Evolutionary conservation across 139 green algal species (phyloP).

Genomic region (Eudorina sp.): DNA sequence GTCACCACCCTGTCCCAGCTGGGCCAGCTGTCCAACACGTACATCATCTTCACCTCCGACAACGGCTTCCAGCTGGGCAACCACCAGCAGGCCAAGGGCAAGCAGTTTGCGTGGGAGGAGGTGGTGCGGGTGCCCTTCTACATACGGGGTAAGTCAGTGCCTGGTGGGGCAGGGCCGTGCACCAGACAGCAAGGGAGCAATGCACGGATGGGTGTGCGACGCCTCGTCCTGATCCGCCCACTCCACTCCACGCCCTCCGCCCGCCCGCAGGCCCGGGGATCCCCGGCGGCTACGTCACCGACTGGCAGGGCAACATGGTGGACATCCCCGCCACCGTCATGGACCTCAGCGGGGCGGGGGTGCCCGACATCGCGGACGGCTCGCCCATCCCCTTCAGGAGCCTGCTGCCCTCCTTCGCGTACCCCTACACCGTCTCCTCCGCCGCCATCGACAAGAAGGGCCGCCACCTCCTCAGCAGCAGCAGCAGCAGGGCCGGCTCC

Average conservation of each 20-base stretch:
- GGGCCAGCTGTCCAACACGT: slow-evolving; percentile 58
- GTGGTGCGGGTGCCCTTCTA: slow-evolving; percentile 33
- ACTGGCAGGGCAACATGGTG: not conserved
- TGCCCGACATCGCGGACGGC: slow-evolving; percentile 25
- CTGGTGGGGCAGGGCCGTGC: not conserved
- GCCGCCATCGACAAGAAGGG: not conserved
- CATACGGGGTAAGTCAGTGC: not conserved
- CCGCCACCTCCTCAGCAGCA: not conserved
- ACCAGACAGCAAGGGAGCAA: not conserved
- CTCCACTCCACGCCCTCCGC: not conserved
- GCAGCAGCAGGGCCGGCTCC: not conserved
- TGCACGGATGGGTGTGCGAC: not conserved
- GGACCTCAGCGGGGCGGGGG: slow-evolving; percentile 4
- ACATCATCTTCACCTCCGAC: slow-evolving; percentile 63
- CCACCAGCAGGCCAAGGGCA: slow-evolving; percentile 24
- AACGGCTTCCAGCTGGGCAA: slow-evolving; percentile 53
- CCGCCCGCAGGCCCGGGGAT: slow-evolving; percentile 35
- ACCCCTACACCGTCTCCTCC: not conserved
- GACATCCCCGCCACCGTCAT: slow-evolving; percentile 27
- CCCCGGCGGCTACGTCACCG: not conserved
- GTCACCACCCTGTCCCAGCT: slow-evolving; percentile 33
- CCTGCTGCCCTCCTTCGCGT: slow-evolving; percentile 8
- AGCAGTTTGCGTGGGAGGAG: slow-evolving; percentile 46
- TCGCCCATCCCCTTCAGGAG: not conserved
- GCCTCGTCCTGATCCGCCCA: not conserved